A percentile compares a stretch with the other conserved stretches of the same genome.
phyloP scores from a whole-genome alignment of 768 basidiomycete species.

The Clavaria fumosa region DNA sequence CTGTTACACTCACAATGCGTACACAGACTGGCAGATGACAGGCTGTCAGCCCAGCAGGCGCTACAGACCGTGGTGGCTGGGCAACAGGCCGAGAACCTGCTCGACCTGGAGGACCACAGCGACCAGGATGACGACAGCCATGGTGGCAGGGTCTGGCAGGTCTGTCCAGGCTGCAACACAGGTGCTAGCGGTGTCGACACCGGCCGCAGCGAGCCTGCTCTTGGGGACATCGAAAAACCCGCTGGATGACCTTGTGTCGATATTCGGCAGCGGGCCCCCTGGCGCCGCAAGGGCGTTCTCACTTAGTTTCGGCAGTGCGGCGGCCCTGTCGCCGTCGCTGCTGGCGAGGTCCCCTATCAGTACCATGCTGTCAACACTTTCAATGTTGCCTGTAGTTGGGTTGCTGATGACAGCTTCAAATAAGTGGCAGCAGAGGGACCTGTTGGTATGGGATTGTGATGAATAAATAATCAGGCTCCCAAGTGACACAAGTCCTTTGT shows the following conservation, averaged over 20 bases:
- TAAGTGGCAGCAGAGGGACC: constrained; percentile 28
- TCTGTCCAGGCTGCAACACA: constrained; percentile 74
- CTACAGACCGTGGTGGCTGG: constrained; percentile 85
- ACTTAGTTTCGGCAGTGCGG: constrained; percentile 13
- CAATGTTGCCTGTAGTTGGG: too few species aligned
- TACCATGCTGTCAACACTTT: constrained; percentile 1
- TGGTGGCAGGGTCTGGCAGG: too few species aligned
- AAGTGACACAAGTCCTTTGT: too few species aligned
- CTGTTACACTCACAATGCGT: too few species aligned
- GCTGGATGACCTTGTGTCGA: constrained; percentile 83
- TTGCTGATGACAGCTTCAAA: constrained; percentile 13
- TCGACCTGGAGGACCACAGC: constrained; percentile 81
- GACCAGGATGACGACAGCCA: constrained; percentile 43
- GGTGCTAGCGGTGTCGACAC: constrained; percentile 50
- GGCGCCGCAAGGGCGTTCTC: constrained; percentile 10
- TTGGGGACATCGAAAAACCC: constrained; percentile 77
- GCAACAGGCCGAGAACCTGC: constrained; percentile 85
- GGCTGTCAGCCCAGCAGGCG: constrained; percentile 60
- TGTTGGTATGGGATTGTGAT: too few species aligned
- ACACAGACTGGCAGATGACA: constrained; percentile 48
- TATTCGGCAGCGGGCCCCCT: constrained; percentile 45
- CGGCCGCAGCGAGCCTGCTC: constrained; percentile 63
- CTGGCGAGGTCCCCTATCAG: constrained; percentile 16
- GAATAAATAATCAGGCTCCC: too few species aligned
- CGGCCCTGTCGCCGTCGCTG: constrained; percentile 15